phyloP scores from a whole-genome alignment of 2,329 filamentous ascomycete genomes.

The Verticillium alfalfae region DNA sequence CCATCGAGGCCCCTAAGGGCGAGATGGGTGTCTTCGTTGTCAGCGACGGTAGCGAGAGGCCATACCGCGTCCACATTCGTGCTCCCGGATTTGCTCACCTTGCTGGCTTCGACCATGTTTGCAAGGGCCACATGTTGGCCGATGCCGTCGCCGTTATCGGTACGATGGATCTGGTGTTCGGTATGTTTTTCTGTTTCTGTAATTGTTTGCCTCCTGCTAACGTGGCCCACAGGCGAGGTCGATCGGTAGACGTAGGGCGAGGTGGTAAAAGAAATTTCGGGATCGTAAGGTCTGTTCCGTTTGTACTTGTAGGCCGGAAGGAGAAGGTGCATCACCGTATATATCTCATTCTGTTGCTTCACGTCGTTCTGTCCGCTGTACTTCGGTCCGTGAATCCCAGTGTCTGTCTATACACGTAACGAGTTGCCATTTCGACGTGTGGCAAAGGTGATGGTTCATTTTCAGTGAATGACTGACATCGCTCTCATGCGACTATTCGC shows the following conservation, averaged over 20 bases:
- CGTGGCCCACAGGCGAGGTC: slow-evolving; percentile 46
- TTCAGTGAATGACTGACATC: too few relatives aligned
- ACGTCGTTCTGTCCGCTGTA: background rate
- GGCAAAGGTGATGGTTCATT: too few relatives aligned
- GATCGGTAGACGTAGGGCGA: slow-evolving; percentile 40
- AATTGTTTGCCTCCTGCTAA: slow-evolving; percentile 22
- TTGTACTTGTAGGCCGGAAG: slow-evolving; percentile 18
- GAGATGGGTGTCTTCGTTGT: slow-evolving; percentile 99
- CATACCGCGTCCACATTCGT: slow-evolving; percentile 95
- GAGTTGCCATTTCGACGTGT: too few relatives aligned
- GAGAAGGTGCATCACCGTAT: slow-evolving; percentile 15
- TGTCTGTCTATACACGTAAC: background rate
- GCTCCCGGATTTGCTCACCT: slow-evolving; percentile 96
- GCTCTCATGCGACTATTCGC: too few relatives aligned
- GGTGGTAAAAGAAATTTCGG: slow-evolving; percentile 7
- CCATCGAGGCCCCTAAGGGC: slow-evolving; percentile 98
- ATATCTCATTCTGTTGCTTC: slow-evolving; percentile 11
- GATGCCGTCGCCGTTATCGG: slow-evolving; percentile 95
- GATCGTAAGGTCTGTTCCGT: slow-evolving; percentile 11
- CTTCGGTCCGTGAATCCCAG: background rate
- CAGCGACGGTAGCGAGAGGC: slow-evolving; percentile 91
- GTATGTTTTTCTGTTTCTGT: slow-evolving; percentile 38
- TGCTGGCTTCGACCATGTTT: slow-evolving; percentile 88
- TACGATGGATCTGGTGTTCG: slow-evolving; percentile 86
- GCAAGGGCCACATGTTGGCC: slow-evolving; percentile 86